Evolutionary conservation across 371 early-diverging fungal genomes (phyloP).

Genomic region (Saksenaea oblongispora): DNA sequence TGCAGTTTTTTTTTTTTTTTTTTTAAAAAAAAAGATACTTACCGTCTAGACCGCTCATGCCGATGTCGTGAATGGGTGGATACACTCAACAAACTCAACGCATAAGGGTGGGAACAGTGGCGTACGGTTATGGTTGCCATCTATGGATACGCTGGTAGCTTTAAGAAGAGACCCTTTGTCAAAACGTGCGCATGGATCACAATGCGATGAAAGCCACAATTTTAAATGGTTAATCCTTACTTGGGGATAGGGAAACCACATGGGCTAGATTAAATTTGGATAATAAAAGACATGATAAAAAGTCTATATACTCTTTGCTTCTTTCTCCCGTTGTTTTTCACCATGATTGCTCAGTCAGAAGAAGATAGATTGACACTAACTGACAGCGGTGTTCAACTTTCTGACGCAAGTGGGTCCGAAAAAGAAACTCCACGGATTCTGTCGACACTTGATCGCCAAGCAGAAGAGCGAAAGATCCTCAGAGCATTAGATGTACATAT

Average conservation of each 20-base stretch:
- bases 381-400: not conserved
- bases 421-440: not conserved
- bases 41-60: no score
- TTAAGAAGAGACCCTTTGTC: not conserved
- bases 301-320: not conserved
- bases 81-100: no score
- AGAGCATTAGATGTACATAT: slow-evolving; percentile 35
- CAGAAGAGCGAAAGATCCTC: slow-evolving; percentile 29
- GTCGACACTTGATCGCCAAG: not conserved
- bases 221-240: not conserved
- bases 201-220: not conserved
- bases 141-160: not conserved
- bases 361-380: not conserved
- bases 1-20: no score
- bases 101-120: no score
- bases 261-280: not conserved
- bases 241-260: not conserved
- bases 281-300: not conserved
- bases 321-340: not conserved
- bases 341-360: not conserved
- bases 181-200: not conserved
- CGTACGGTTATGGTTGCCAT: not conserved
- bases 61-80: no score
- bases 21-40: no score
- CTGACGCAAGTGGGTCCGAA: not conserved